phyloP scores from a whole-genome alignment of 2,329 filamentous ascomycete genomes.

The Dactylellina cionopaga region DNA sequence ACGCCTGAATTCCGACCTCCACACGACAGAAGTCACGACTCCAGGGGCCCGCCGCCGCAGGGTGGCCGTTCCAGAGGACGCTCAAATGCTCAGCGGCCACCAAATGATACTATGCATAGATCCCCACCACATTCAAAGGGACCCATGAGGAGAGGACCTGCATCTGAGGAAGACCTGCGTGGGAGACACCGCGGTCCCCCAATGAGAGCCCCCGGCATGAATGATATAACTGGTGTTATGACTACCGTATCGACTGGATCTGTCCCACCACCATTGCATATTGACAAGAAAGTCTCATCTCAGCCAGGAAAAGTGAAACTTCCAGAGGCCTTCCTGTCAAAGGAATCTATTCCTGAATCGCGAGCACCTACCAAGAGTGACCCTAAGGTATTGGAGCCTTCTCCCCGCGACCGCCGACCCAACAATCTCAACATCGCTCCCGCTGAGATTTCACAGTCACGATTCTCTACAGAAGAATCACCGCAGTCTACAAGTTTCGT shows the following conservation, averaged over 20 bases:
- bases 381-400: neutral
- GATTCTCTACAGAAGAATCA: slow-evolving; percentile 44
- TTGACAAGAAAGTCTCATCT: slow-evolving; percentile 31
- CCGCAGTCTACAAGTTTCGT: slow-evolving; percentile 37
- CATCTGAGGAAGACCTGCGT: slow-evolving; percentile 43
- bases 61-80: slow-evolving; percentile 31
- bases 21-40: slow-evolving; percentile 28
- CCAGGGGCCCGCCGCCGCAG: slow-evolving; percentile 25
- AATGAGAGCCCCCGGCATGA: slow-evolving; percentile 27
- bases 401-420: slow-evolving; percentile 22
- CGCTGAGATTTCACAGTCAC: slow-evolving; percentile 18
- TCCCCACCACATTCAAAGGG: slow-evolving; percentile 34
- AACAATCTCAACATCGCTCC: slow-evolving; percentile 30
- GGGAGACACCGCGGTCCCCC: slow-evolving; percentile 36
- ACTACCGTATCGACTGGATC: slow-evolving; percentile 35
- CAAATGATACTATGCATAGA: slow-evolving; percentile 26
- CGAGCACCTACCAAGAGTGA: slow-evolving; percentile 13
- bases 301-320: slow-evolving; percentile 9
- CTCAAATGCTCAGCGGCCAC: slow-evolving; percentile 41
- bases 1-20: slow-evolving; percentile 37
- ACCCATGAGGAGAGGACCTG: slow-evolving; percentile 21
- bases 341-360: slow-evolving; percentile 2
- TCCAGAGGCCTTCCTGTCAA: slow-evolving; percentile 8
- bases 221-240: slow-evolving; percentile 31
- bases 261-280: slow-evolving; percentile 4